Percentiles rank a stretch among this genome's conserved stretches.
phyloP scores from a whole-genome alignment of 2,329 filamentous ascomycete species.

The Hypomyces perniciosus region DNA sequence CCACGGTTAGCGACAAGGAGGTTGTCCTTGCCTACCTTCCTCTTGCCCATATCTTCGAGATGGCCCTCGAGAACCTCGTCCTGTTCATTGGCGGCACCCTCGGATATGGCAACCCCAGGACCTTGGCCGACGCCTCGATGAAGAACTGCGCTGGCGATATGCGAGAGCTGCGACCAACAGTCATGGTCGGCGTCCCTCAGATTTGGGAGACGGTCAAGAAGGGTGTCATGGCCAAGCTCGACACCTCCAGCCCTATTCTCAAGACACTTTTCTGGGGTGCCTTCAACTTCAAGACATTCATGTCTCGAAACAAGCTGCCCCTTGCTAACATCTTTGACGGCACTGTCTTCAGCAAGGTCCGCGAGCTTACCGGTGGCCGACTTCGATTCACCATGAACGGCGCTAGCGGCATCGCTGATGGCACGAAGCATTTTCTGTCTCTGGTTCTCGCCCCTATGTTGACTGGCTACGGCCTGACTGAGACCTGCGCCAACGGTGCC shows the following conservation, averaged over 20 bases:
- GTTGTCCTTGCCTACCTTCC: conserved; percentile 85
- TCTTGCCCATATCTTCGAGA: conserved; percentile 92
- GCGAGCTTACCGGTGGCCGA: conserved; percentile 79
- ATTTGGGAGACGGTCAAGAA: conserved; percentile 98
- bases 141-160: conserved; percentile 92
- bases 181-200: conserved; percentile 90
- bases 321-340: conserved; percentile 67
- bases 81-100: conserved; percentile 86
- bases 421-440: conserved; percentile 86
- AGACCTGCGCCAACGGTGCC: conserved; percentile 81
- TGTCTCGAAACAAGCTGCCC: conserved; percentile 54
- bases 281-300: conserved; percentile 52
- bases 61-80: conserved; percentile 87
- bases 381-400: conserved; percentile 92
- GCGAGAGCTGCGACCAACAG: conserved; percentile 79
- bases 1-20: conserved; percentile 71
- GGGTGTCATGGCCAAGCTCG: conserved; percentile 77
- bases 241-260: conserved; percentile 61
- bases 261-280: conserved; percentile 72
- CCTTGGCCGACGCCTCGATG: conserved; percentile 78
- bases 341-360: conserved; percentile 87
- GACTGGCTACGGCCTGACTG: conserved; percentile 86
- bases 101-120: conserved; percentile 88
- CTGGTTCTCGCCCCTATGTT: conserved; percentile 94
- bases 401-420: conserved; percentile 80